Base-by-base conservation (phyloP, 441 rosid genomes). In the Populus tomentosa region DNA sequence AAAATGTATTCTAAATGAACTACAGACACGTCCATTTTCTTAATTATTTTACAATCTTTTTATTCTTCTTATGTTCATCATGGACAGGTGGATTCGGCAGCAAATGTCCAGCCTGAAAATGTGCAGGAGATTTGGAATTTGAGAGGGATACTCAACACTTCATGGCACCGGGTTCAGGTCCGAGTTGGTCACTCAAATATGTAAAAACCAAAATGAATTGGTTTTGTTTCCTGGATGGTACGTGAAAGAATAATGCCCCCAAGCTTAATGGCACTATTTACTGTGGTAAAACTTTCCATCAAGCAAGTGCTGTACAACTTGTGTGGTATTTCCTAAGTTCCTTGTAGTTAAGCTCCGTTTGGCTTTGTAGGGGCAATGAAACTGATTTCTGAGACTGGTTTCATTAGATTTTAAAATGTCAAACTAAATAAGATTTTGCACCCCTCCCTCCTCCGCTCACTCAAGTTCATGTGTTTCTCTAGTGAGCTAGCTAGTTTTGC, bases 111-210 rank as follows among this genome's bases (percentile, higher is more conserved):
- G 77, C 99, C 98, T 11, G 95, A 91, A 81, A 86, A 82, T 46
- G 97, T 93, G 84, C 94, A 89, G 82, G 89, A 88, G 42, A 86
- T 96, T 40, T 97, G 99, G 97, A 97, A 97, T 87, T 84, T 94
- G 84, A 90, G 98, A 86, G 98, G 98, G 40, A 87, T 94, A 71
- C 89, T 94, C 63, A 97, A 97, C 81, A 97, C 98, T 23, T 94
- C 98, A 40, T 97, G 99, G 97, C 99, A 97, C 79, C 87, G 90
- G 59, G 94, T 96, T 76, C 83, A 89, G 71, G 90, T 89, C 68
- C 89, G 91, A 42, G 88, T 91, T 64, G 97, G 98, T 65, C 93
- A 87, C 89, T 92, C 98, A 10, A 92, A 72, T 83, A 84, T 94
- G 92, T 96, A 13, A 46, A 46, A 46, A 46, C 56, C 56, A 46